phyloP scores from a whole-genome alignment of 352 stramenopile species.

The Phytophthora syringae region DNA sequence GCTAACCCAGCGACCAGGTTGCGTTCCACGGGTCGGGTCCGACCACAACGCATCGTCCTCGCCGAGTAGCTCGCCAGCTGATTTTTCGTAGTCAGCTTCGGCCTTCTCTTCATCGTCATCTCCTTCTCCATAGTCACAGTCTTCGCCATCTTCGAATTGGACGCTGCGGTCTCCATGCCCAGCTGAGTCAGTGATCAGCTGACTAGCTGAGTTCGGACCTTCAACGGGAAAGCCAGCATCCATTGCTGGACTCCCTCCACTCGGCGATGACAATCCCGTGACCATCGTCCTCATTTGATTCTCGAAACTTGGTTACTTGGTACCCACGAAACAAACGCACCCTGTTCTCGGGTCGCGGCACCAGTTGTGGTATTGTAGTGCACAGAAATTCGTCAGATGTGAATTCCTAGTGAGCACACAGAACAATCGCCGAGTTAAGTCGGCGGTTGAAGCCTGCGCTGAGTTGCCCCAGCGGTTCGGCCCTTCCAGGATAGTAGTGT shows the following conservation, averaged over 20 bases:
- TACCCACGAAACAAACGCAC: not conserved
- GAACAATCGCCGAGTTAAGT: not conserved
- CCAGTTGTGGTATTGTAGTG: not conserved
- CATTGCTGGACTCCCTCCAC: not conserved
- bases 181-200: not conserved
- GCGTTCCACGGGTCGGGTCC: no score
- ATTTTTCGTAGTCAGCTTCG: no score
- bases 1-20: no score
- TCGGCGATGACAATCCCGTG: not conserved
- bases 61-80: no score
- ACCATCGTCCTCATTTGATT: not conserved
- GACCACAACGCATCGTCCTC: no score
- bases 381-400: not conserved
- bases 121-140: not conserved
- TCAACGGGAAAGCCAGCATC: not conserved
- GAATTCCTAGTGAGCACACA: not conserved
- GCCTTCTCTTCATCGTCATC: slow-evolving; percentile 2
- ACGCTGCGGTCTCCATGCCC: not conserved
- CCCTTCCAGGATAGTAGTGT: not conserved
- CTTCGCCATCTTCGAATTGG: slow-evolving; percentile 1
- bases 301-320: not conserved
- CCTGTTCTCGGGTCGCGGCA: slow-evolving; percentile 1
- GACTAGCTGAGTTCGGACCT: not conserved
- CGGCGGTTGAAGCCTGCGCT: not conserved
- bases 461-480: not conserved